A percentile compares a stretch with the other conserved stretches of the same genome.
phyloP scores from a whole-genome alignment of 148 eudicot genomes.

The Polygonum maritimum region DNA sequence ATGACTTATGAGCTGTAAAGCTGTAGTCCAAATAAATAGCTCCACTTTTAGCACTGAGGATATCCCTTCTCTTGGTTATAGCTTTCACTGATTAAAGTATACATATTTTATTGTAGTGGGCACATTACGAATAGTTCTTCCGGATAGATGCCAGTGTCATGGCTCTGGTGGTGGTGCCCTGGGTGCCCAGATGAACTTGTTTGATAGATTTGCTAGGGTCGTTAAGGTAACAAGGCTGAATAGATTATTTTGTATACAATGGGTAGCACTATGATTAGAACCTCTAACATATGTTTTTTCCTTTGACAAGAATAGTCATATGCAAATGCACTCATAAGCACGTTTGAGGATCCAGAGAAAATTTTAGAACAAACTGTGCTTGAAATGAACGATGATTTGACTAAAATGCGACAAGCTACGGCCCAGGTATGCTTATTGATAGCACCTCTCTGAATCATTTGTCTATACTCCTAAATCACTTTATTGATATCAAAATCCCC shows the following conservation, averaged over 20 bases:
- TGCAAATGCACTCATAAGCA: constrained; percentile 76
- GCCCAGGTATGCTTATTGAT: constrained; percentile 49
- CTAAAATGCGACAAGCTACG: constrained; percentile 95
- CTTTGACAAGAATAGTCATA: constrained; percentile 48
- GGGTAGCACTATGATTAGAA: background rate
- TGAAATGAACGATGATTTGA: constrained; percentile 94
- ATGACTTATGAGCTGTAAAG: background rate
- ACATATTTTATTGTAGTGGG: constrained; percentile 38
- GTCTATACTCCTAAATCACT: background rate
- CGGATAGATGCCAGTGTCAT: constrained; percentile 39
- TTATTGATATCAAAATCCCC: background rate
- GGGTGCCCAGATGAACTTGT: constrained; percentile 60
- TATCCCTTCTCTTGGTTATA: background rate
- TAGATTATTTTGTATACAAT: background rate
- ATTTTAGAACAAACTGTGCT: constrained; percentile 80
- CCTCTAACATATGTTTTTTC: background rate
- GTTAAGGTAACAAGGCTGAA: constrained; percentile 44
- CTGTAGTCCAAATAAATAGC: background rate
- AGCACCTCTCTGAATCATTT: background rate
- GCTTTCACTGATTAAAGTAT: background rate
- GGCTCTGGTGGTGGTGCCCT: constrained; percentile 56
- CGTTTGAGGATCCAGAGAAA: constrained; percentile 97
- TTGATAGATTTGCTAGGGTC: constrained; percentile 95
- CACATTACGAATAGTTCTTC: constrained; percentile 25
- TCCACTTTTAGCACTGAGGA: background rate